Base-by-base conservation (phyloP, 2,329 filamentous ascomycete species). In the Fusarium scirpi region DNA sequence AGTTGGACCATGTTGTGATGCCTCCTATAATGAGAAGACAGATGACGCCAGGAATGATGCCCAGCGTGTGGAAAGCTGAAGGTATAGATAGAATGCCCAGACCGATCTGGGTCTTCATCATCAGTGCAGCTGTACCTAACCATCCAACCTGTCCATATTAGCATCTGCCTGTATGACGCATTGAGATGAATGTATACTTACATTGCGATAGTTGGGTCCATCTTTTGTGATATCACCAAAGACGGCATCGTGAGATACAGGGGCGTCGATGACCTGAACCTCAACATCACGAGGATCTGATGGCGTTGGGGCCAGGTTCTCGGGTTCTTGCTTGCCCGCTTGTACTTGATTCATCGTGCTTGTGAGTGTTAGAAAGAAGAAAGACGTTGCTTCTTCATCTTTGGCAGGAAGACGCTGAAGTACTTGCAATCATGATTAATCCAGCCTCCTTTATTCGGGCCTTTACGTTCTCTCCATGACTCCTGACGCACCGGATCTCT, bases 1-100 rank as follows among this genome's bases (percentile, higher is more conserved):
- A 85, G 62, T 80, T 79, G 6, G 83, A 84, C 84, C 84, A 86
- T 3, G 81, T 84, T 0, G 83, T 85, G 69, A 85, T 84, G 25
- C 43, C 64, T 3, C 77, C 82, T 34, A 85, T 80, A 8, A 69
- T 61, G 2, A 80, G 46, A 8, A 86, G 76, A 44, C 80, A 79
- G 20, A 85, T 81, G 11, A 85, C 71, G 8, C 84, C 84, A 1
- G 84, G 84, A 8, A 85, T 77, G 34, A 86, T 76, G 12, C 84
- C 84, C 8, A 86, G 77, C 1, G 76, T 76, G 58, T 86, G 76
- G 65, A 85, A 84, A 0, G 80, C 79, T 4, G 75, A 69, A 5
- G 84, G 84, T 38, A 86, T 85, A 1, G 84, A 84, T 25, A 86
- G 78, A 20, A 86, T 83, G 46, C 82, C 75, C 7, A 84, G 78